Conservation (phyloP, 2,329 filamentous ascomycete genomes). For the Trichoderma cornu-damae region DNA sequence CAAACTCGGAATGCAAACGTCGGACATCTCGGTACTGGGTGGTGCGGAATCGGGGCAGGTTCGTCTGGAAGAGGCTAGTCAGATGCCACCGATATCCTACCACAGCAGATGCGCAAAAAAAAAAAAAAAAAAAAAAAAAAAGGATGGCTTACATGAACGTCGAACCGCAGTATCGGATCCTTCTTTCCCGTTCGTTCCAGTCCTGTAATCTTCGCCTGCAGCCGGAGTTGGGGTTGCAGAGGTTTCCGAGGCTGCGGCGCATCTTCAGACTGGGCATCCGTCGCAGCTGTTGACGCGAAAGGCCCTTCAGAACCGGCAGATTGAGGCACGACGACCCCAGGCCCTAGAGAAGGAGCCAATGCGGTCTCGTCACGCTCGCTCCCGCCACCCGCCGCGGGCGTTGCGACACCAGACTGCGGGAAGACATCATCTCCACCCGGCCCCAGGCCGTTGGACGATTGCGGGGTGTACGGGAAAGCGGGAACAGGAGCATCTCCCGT, state of each 20-base stretch:
- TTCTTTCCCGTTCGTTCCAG: constrained; percentile 92
- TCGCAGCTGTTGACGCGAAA: constrained; percentile 23
- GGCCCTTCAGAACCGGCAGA: constrained; percentile 26
- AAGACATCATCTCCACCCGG: constrained; percentile 39
- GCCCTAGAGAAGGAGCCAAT: constrained; percentile 18
- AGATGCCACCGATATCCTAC: not conserved
- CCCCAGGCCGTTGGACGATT: constrained; percentile 41
- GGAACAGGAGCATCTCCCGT: constrained; percentile 38
- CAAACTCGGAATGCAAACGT: constrained; percentile 89
- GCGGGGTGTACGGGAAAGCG: constrained; percentile 42
- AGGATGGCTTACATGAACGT: constrained; percentile 77
- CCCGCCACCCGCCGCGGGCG: constrained; percentile 42
- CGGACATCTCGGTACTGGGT: constrained; percentile 98
- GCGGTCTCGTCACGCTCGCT: constrained; percentile 34
- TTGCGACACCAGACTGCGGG: constrained; percentile 44
- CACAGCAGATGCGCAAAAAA: too few species aligned
- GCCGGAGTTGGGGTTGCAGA: constrained; percentile 67
- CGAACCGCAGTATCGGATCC: constrained; percentile 89
- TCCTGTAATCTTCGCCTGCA: constrained; percentile 92
- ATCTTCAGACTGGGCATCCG: constrained; percentile 28
- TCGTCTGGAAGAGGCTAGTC: constrained; percentile 59
- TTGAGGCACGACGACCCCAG: constrained; percentile 23
- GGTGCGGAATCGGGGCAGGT: constrained; percentile 95
- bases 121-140: too few species aligned
- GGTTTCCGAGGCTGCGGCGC: constrained; percentile 51